Evolutionary conservation across 768 basidiomycete species (phyloP), one percentile per base, ranked within the genome.

Genomic region (Termitomyces sp.): DNA sequence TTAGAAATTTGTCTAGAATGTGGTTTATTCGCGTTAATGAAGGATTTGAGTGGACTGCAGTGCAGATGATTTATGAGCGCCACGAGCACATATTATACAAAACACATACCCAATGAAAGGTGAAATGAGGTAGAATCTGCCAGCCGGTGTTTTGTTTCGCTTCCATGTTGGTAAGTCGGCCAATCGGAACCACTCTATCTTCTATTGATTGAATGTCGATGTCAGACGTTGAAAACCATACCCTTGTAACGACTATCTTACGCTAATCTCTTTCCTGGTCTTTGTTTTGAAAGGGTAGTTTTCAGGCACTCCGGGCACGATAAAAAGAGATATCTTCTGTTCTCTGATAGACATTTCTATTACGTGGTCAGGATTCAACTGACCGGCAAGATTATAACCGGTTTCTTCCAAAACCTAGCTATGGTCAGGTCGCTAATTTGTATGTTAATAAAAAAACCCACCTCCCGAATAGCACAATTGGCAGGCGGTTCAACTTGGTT

Each of bases 201-300:
- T 93, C 95, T 98, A 69, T 39, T 46, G 22, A 34, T 20, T 33
- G 18, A 36, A 41, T 55, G 46, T 41, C 62, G 59, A 61, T 63
- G 51, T 66, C 63, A 68, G 55, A 24, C 34, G 58, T 54, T 61
- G 41, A 66, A 12, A 4, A 15, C 12, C 30, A 48, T 20, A 22
- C 37, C 18, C n/a, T 4, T 18, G 33, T 30, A 31, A 56, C 27
- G 50, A 62, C 8, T 59, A 52, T 37, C 86, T 68, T 79, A 97
- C 95, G 68, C 95, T 96, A 66, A 99, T 99, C 78, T 99, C 97
- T 74, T 98, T 99, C 58, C 96, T 80, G 1, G 97, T 99, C 72
- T 89, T 88, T 6, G 97, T 97, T 73, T 90, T 83, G 76, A 99
- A 99, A 3, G 81, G 79, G 62, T 86, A 95, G 66, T 91, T 86